Base-by-base conservation (phyloP, 768 basidiomycete species). In the Leccinum ochraceum region DNA sequence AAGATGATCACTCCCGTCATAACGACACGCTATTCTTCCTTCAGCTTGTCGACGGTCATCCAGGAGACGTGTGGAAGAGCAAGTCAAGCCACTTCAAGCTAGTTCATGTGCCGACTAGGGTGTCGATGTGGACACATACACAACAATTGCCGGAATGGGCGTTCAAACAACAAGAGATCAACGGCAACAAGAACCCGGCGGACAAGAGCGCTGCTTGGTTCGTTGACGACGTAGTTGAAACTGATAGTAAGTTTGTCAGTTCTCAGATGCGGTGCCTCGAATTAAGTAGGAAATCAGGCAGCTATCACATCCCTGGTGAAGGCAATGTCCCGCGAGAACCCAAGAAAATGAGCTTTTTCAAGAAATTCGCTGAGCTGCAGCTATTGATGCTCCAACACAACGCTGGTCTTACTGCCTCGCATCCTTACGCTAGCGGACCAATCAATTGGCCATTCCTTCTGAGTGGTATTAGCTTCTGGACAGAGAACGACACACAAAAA, bases 401-500 rank as follows among this genome's bases (percentile, higher is more conserved):
- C 69, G 95, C 97, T n/a, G 97, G 95, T 22, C 80, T 99, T 64
- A 96, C 94, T 26, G 92, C 94, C n/a, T 92, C 90, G 4, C 97
- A 99, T 72, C 97, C 97, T 46, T 99, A 99, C 72, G 95, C 97
- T 4, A 92, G 91, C 60, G 82, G 82, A n/a, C 95, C 97, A 6
- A 88, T 98, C 76, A 95, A 96, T 72, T 99, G 97, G 97, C 97
- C 97, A 6, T 98, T 98, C 87, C 83, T 95, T 42, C 76, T 98
- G 30, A 93, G 81, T 63, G 97, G 97, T 53, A 98, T 99, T 78
- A 95, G 94, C 71, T 98, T 98, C 83, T 99, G 97, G 97, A 99
- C 97, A 5, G 82, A 92, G 67, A 87, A 82, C 58, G 88, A 89
- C 6, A 80, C 81, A 11, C 88, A 92, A 71, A 88, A 91, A 74